Conservation (phyloP, 2,329 filamentous ascomycete species). For the Pezicula neosporulosa region DNA sequence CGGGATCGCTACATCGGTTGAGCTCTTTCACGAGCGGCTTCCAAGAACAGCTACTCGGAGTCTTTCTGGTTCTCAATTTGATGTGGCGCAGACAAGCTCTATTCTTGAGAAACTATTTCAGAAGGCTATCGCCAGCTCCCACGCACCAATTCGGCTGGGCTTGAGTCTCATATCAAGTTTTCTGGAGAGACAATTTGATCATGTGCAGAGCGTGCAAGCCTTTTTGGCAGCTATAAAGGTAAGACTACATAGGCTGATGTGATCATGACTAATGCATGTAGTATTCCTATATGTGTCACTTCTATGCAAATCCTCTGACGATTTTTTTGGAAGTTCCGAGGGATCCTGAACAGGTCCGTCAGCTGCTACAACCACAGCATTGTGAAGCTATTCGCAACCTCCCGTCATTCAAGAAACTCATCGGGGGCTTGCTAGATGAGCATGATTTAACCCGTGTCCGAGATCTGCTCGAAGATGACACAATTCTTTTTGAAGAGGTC, state of each 20-base stretch:
- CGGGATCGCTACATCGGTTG: constrained; percentile 77
- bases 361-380: constrained; percentile 52
- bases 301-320: constrained; percentile 74
- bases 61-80: constrained; percentile 70
- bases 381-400: constrained; percentile 65
- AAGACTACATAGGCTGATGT: constrained; percentile 10
- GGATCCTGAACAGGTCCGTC: constrained; percentile 25
- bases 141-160: constrained; percentile 60
- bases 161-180: constrained; percentile 58
- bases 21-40: constrained; percentile 73
- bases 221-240: constrained; percentile 70
- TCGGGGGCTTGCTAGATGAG: constrained; percentile 45
- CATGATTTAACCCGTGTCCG: constrained; percentile 41
- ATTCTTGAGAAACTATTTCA: constrained; percentile 72
- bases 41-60: constrained; percentile 64
- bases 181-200: constrained; percentile 70
- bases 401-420: constrained; percentile 60
- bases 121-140: constrained; percentile 54
- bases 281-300: constrained; percentile 85
- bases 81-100: constrained; percentile 69
- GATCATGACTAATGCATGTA: constrained; percentile 29
- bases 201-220: constrained; percentile 71
- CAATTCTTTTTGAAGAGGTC: constrained; percentile 45
- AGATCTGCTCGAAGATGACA: constrained; percentile 57
- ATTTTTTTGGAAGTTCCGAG: constrained; percentile 47